Evolutionary conservation across 768 basidiomycete genomes (phyloP), one percentile per base, ranked within the genome.

Genomic region (Hericium alpestre): DNA sequence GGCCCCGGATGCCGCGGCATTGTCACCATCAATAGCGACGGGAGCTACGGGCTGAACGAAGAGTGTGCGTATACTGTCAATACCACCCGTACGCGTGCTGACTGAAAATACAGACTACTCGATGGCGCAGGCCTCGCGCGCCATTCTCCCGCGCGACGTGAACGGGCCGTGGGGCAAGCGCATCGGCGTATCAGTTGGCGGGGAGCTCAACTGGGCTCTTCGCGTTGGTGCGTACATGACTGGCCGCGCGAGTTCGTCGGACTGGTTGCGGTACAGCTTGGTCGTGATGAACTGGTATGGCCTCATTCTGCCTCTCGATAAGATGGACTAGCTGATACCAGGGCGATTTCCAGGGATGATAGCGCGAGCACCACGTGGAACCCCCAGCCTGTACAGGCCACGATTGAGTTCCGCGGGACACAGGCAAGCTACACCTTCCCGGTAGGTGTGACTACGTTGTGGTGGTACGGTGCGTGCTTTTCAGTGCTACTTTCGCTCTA

Each of bases 381-480:
- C 57, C 82, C 82, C 0, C 70, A 70, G 16, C 74, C 80, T 0
- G 79, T 86, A 0, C 65, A 62, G 25, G 70, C 82, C 1, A 85
- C 83, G 9, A 86, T 87, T 58, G 76, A 79, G 58, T 86, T 86
- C 70, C 75, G 77, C 54, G 84, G 79, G 2, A 73, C 72, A 69
- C 82, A 84, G 81, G 87, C 86, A 3, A 78, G 73, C 1, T 86
- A 86, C 66, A 86, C 84, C 2, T 90, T 90, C 73, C 86, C 87
- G 1, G 85, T 88, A 13, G 87, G 87, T 25, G 81, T 89, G 25
- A 78, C 77, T 51, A 79, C 78, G 49, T 65, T 79, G 49, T 76
- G 74, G 77, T 79, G 77, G 78, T 79, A 76, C 61, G 75, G 43
- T 46, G 16, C 43, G 43, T 46, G 43, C 43, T 9, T 15, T n/a